phyloP scores from a whole-genome alignment of 208 protist genomes.

The Borovskyia barvae region DNA sequence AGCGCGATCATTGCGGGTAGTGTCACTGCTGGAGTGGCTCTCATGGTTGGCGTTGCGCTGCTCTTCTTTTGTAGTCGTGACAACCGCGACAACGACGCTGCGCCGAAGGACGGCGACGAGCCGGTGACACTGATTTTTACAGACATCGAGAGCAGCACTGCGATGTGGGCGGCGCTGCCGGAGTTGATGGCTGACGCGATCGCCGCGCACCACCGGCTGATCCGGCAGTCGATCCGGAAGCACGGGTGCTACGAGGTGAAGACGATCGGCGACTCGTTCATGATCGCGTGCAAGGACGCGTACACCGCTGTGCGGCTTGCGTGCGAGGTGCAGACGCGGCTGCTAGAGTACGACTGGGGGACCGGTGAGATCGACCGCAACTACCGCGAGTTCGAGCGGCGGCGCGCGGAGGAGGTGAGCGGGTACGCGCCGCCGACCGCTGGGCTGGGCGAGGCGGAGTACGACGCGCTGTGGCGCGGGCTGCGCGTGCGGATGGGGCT shows the following conservation, averaged over 20 bases:
- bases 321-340: slow-evolving; percentile 47
- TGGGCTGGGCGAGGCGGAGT: slow-evolving; percentile 31
- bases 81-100: slow-evolving; percentile 42
- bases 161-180: slow-evolving; percentile 61
- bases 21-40: slow-evolving; percentile 8
- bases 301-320: slow-evolving; percentile 35
- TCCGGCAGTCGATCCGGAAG: slow-evolving; percentile 53
- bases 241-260: slow-evolving; percentile 85
- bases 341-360: slow-evolving; percentile 56
- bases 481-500: slow-evolving; percentile 59
- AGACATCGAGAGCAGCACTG: slow-evolving; percentile 81
- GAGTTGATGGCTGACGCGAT: slow-evolving; percentile 64
- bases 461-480: slow-evolving; percentile 36
- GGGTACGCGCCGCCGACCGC: slow-evolving; percentile 27
- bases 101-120: slow-evolving; percentile 32
- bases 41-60: slow-evolving; percentile 8
- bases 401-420: slow-evolving; percentile 12
- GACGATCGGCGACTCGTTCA: slow-evolving; percentile 85
- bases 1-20: slow-evolving; percentile 30
- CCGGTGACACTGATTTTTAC: slow-evolving; percentile 74
- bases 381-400: slow-evolving; percentile 51
- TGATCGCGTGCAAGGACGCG: slow-evolving; percentile 68
- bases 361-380: slow-evolving; percentile 36
- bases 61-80: slow-evolving; percentile 16
- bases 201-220: slow-evolving; percentile 60